Base-by-base conservation (phyloP, 371 early-diverging fungal genomes). In the Syncephalastrum sp. region DNA sequence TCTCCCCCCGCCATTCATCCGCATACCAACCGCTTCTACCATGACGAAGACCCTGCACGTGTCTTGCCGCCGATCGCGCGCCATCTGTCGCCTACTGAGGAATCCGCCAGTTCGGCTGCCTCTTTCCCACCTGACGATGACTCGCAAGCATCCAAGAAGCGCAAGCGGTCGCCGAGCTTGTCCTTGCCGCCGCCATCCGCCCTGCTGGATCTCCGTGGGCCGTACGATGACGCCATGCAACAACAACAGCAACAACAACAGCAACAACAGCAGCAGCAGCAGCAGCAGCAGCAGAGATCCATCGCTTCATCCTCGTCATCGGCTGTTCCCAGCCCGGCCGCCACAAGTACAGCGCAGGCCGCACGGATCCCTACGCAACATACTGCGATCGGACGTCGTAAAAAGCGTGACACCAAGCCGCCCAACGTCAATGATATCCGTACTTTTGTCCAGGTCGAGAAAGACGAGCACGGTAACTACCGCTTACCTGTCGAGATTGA, bases 401-500 rank as follows among this genome's bases (percentile, higher is more conserved):
- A 63, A 45, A 57, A 57, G 29, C 49, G 63, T 14, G 58, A 63
- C 42, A 57, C 58, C 6, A 57, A 57, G 29, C 57, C 63, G 15
- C 61, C 61, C 21, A 54, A 61, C 25, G 56, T 54, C 50, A 73
- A 69, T 21, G 64, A 65, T 8, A 66, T 73, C 16, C 74, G 79
- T 38, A 75, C 76, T 21, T 73, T 69, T 57, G 74, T 74, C 57
- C 80, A 75, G 41, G 85, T 92, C 33, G 83, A 86, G 42, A 69
- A 70, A 41, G 90, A 89, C 60, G 85, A 83, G 42, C 50, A 78
- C 24, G 94, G 96, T 3, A 74, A 78, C 42, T 80, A 88, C 25
- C 76, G 84, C 14, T 67, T 94, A 27, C 96, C 96, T 0, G 79
- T 91, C 23, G 80, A 85, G 53, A 76, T 91, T 23, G 95, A 92